Evolutionary conservation across 371 early-diverging fungal species (phyloP).

Genomic region (Rhizopus arrhizus): DNA sequence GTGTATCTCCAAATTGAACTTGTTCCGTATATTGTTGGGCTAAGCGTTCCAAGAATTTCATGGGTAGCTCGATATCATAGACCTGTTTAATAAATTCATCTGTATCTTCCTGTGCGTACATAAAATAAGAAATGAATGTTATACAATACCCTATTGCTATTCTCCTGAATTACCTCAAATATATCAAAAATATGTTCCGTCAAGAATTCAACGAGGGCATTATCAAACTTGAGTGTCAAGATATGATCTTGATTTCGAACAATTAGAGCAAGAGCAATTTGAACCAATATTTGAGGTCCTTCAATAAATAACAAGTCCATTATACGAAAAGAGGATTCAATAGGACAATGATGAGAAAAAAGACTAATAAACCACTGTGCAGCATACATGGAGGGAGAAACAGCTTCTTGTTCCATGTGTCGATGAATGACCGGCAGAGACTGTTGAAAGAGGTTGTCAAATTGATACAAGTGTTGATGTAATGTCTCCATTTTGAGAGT

Average conservation of each 20-base stretch:
- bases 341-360: constrained; percentile 81
- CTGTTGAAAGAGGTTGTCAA: constrained; percentile 81
- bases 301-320: constrained; percentile 90
- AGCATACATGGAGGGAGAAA: constrained; percentile 78
- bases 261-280: constrained; percentile 85
- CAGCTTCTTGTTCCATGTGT: constrained; percentile 76
- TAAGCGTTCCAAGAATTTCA: constrained; percentile 35
- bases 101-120: constrained; percentile 21
- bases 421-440: constrained; percentile 65
- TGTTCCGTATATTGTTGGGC: constrained; percentile 43
- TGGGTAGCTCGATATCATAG: constrained; percentile 50
- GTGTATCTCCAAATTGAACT: constrained; percentile 40
- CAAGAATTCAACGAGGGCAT: constrained; percentile 75
- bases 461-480: constrained; percentile 82
- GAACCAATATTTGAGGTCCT: constrained; percentile 83
- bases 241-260: constrained; percentile 76
- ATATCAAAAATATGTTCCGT: constrained; percentile 76
- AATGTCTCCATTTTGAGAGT: constrained; percentile 83
- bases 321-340: constrained; percentile 80
- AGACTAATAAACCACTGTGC: constrained; percentile 85
- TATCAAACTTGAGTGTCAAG: constrained; percentile 78
- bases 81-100: constrained; percentile 23
- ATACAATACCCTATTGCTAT: constrained; percentile 24
- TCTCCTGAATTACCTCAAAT: constrained; percentile 48
- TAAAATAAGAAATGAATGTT: too few species aligned